Evolutionary conservation across 352 stramenopile species (phyloP).

Genomic region (Chrysophaeum taylorii): DNA sequence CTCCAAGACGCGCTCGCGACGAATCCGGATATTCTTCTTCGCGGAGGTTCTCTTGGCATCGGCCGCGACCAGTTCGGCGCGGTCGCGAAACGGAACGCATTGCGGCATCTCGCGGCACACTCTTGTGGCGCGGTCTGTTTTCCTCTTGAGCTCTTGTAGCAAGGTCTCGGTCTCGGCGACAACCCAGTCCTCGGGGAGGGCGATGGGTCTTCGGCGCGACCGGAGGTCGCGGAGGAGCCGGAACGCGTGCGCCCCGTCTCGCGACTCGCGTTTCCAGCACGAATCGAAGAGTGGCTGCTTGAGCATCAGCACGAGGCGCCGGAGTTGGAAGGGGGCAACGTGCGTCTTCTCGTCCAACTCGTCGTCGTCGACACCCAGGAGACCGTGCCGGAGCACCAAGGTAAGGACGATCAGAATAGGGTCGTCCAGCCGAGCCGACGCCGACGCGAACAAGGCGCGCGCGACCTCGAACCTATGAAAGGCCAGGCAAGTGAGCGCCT

Average conservation of each 20-base stretch:
- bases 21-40: constrained; percentile 54
- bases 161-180: constrained; percentile 32
- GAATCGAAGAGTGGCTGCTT: constrained; percentile 57
- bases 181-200: constrained; percentile 58
- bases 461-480: too few species aligned
- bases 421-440: too few species aligned
- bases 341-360: constrained; percentile 54
- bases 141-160: too few species aligned
- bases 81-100: constrained; percentile 53
- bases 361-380: constrained; percentile 48
- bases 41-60: constrained; percentile 35
- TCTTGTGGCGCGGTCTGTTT: constrained; percentile 47
- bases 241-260: neutral
- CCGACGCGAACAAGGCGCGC: too few species aligned
- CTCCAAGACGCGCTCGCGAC: constrained; percentile 48
- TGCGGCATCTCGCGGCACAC: constrained; percentile 58
- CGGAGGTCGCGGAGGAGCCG: constrained; percentile 47
- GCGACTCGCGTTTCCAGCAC: constrained; percentile 47
- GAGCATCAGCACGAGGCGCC: constrained; percentile 34
- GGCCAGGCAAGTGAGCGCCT: too few species aligned
- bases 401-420: too few species aligned
- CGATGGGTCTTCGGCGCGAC: constrained; percentile 55
- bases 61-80: constrained; percentile 55
- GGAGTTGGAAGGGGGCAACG: constrained; percentile 41
- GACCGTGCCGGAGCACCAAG: constrained; percentile 49